A percentile compares a stretch with the other conserved stretches of the same genome.
These are phyloP conservation scores for Citropsis articulata DNA, from an alignment of 345 rosid species.

Conservation along the genomic window DNA sequence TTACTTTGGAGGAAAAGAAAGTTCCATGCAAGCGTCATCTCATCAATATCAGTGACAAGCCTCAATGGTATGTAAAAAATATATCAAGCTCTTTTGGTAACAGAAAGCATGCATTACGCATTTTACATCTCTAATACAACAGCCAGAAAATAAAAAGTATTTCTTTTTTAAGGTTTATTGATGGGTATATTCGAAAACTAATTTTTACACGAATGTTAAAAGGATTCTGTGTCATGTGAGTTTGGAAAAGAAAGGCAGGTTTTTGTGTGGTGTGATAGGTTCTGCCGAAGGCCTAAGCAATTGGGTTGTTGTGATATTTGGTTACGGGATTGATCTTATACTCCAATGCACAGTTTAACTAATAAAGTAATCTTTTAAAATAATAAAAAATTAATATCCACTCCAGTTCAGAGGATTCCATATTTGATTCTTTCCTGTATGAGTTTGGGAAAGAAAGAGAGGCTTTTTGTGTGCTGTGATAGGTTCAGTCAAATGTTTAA, in stretches of 20 bases:
- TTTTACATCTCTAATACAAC: not conserved
- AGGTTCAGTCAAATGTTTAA: not conserved
- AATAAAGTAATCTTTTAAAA: too few species aligned
- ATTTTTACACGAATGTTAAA: not conserved
- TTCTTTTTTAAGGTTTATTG: not conserved
- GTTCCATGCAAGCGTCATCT: constrained; percentile 56
- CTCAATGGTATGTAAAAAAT: constrained; percentile 54
- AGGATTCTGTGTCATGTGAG: not conserved
- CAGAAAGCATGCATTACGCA: not conserved
- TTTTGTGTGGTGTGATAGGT: not conserved
- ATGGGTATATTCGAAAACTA: not conserved
- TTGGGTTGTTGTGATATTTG: constrained; percentile 13
- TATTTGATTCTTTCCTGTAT: not conserved
- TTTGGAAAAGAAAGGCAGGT: not conserved
- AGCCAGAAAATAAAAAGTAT: too few species aligned
- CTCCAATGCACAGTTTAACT: too few species aligned
- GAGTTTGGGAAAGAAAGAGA: not conserved
- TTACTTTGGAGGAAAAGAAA: constrained; percentile 89
- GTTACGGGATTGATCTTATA: not conserved
- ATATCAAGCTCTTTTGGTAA: too few species aligned
- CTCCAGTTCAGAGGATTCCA: not conserved
- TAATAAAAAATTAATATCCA: not conserved
- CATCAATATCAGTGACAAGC: constrained; percentile 61
- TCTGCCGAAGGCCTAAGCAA: not conserved
- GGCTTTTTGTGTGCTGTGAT: not conserved